These are phyloP conservation scores for Raphanus raphanistrum DNA, from an alignment of 345 rosid species.

Conservation along the genomic window DNA sequence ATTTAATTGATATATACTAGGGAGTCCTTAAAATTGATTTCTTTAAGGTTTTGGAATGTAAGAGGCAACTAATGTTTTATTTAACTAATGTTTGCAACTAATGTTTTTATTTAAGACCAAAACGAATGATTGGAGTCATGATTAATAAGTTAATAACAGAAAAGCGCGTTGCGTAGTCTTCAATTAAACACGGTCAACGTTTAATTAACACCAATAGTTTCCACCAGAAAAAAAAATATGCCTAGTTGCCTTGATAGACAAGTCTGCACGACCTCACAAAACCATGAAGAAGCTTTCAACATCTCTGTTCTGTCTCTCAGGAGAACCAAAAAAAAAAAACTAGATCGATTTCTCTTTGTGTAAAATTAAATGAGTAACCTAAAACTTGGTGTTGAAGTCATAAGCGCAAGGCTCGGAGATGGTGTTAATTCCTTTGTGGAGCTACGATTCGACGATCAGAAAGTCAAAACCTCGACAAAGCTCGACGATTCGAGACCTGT, in stretches of 20 bases:
- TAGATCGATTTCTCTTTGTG: neutral
- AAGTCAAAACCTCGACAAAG: constrained; percentile 62
- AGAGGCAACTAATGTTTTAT: neutral
- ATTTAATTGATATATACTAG: neutral
- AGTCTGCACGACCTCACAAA: constrained; percentile 36
- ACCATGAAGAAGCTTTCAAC: constrained; percentile 26
- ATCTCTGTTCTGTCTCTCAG: constrained; percentile 1
- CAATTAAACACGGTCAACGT: constrained; percentile 35
- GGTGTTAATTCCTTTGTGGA: constrained; percentile 62
- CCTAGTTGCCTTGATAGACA: constrained; percentile 30
- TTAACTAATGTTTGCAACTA: constrained; percentile 11
- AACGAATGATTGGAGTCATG: neutral
- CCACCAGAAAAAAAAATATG: neutral
- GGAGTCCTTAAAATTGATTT: neutral
- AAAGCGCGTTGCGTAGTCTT: constrained; percentile 15
- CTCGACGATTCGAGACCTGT: constrained; percentile 70
- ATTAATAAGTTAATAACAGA: constrained; percentile 3
- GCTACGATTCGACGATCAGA: constrained; percentile 78
- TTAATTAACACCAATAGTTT: constrained; percentile 18
- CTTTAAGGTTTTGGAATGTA: neutral
- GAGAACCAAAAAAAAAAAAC: neutral
- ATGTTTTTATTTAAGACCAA: constrained; percentile 10
- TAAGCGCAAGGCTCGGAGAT: constrained; percentile 59
- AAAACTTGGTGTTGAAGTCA: constrained; percentile 86
- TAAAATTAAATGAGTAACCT: constrained; percentile 54